These are phyloP conservation scores for Cladophialophora yegresii DNA, from an alignment of 2,329 filamentous ascomycete genomes.

Conservation along the genomic window DNA sequence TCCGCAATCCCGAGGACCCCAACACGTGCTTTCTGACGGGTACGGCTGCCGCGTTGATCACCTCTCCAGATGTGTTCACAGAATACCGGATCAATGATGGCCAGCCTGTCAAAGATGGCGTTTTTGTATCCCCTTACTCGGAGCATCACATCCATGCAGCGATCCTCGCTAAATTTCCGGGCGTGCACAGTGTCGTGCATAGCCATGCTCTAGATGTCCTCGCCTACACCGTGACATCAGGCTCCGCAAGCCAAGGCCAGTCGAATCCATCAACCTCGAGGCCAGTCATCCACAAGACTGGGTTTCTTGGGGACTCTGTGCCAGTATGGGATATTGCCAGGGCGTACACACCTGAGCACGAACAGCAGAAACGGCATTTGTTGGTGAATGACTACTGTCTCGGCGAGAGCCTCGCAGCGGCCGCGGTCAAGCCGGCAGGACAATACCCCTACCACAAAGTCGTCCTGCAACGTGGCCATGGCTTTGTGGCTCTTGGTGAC, in stretches of 20 bases:
- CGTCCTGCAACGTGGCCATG: constrained; percentile 8
- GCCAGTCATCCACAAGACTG: background rate
- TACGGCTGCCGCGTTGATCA: constrained; percentile 5
- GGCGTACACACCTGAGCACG: background rate
- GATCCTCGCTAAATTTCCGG: background rate
- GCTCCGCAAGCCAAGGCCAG: background rate
- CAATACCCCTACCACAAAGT: constrained; percentile 6
- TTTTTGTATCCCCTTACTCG: constrained; percentile 1
- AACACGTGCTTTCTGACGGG: constrained; percentile 1
- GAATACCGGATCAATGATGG: constrained; percentile 1
- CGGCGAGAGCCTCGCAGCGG: background rate
- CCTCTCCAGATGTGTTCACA: background rate
- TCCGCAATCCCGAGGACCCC: constrained; percentile 7
- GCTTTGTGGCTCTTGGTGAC: constrained; percentile 2
- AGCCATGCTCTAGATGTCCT: constrained; percentile 8
- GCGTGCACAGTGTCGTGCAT: constrained; percentile 4
- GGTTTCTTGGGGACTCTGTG: constrained; percentile 1
- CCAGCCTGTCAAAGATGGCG: background rate
- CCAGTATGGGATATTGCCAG: constrained; percentile 3
- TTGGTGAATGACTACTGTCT: constrained; percentile 4
- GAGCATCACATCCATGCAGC: constrained; percentile 9
- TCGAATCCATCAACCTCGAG: background rate
- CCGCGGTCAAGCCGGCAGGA: background rate
- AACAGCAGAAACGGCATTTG: background rate
- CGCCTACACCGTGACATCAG: constrained; percentile 1